Evolutionary conservation across 2,329 filamentous ascomycete genomes (phyloP).

Genomic region (Beauveria brongniartii): DNA sequence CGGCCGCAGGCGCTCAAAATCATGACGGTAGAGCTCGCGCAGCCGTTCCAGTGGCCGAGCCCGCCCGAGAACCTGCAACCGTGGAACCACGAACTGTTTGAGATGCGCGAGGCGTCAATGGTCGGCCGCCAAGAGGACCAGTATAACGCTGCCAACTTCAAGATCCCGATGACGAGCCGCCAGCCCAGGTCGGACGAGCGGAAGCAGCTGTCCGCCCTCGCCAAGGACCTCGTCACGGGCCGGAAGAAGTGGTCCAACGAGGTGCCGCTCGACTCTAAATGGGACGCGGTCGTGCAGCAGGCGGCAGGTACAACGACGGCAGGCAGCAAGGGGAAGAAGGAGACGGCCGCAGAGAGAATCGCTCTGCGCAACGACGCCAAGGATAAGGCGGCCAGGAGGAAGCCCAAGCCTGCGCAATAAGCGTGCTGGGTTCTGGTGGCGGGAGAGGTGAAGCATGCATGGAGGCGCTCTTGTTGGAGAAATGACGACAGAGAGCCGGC

Average conservation of each 20-base stretch:
- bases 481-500: neutral
- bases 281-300: conserved; percentile 27
- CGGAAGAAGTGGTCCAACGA: conserved; percentile 52
- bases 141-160: conserved; percentile 22
- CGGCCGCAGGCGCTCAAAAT: conserved; percentile 71
- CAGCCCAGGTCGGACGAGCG: conserved; percentile 33
- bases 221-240: conserved; percentile 52
- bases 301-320: conserved; percentile 13
- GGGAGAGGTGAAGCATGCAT: neutral
- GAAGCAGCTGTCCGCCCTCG: conserved; percentile 51
- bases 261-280: conserved; percentile 38
- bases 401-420: conserved; percentile 2
- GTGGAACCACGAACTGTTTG: conserved; percentile 58
- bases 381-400: neutral
- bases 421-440: neutral
- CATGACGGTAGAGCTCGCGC: conserved; percentile 86
- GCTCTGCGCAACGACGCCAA: conserved; percentile 4
- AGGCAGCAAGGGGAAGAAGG: neutral
- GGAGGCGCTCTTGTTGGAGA: neutral
- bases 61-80: conserved; percentile 51
- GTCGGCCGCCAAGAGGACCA: conserved; percentile 30
- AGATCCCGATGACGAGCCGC: conserved; percentile 34
- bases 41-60: conserved; percentile 84
- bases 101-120: conserved; percentile 41
- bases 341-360: conserved; percentile 18